Evolutionary conservation across 495 filamentous ascomycete species (phyloP).

Genomic region (Trichoderma asperelloides): DNA sequence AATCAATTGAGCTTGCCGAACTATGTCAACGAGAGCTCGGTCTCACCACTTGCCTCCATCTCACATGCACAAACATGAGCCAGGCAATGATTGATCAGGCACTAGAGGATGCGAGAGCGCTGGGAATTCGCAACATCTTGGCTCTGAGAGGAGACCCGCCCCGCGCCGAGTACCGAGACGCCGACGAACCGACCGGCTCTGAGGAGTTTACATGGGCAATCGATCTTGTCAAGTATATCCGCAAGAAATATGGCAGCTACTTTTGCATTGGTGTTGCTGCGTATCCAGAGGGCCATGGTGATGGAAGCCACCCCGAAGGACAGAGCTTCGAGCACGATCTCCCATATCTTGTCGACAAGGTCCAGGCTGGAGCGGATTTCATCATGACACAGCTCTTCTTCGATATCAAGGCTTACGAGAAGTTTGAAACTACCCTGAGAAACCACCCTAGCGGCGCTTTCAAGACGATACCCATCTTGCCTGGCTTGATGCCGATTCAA

Average conservation of each 20-base stretch:
- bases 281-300: conserved; percentile 95
- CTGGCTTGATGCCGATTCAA: conserved; percentile 95
- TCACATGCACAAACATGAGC: conserved; percentile 98
- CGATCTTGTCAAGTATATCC: conserved; percentile 86
- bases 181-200: conserved; percentile 41
- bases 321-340: conserved; percentile 76
- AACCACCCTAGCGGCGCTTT: conserved; percentile 79
- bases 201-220: conserved; percentile 83
- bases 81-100: conserved; percentile 76
- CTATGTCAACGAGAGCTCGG: conserved; percentile 86
- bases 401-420: conserved; percentile 69
- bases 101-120: conserved; percentile 81
- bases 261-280: conserved; percentile 94
- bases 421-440: conserved; percentile 69
- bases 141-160: conserved; percentile 93
- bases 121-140: conserved; percentile 90
- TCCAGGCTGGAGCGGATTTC: conserved; percentile 87
- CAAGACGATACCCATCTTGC: conserved; percentile 82
- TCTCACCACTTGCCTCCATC: conserved; percentile 88
- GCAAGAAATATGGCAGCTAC: conserved; percentile 77
- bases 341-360: conserved; percentile 86
- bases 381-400: conserved; percentile 99
- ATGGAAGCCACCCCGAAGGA: conserved; percentile 67
- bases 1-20: conserved; percentile 90
- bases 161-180: conserved; percentile 69